A percentile compares a stretch with the other conserved stretches of the same genome.
phyloP scores from a whole-genome alignment of 169 alveolate genomes.

The Plasmodium adleri region DNA sequence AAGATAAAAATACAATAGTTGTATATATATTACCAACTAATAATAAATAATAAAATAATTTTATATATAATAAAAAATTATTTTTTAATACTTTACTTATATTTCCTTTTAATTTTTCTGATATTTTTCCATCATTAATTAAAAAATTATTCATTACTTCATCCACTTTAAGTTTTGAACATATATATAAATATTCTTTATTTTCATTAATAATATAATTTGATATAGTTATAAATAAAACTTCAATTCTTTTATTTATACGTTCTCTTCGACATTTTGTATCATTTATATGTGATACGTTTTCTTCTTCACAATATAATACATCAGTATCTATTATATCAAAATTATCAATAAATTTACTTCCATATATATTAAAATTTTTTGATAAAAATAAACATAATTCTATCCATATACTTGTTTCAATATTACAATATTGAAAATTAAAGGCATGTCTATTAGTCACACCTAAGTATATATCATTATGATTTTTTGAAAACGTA shows the following conservation, averaged over 20 bases:
- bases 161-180: conserved; percentile 51
- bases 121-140: conserved; percentile 55
- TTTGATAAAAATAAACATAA: conserved; percentile 57
- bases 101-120: conserved; percentile 56
- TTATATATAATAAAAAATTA: conserved; percentile 67
- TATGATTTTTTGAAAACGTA: background rate
- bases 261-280: conserved; percentile 63
- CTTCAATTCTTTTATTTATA: conserved; percentile 65
- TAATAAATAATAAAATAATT: conserved; percentile 71
- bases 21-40: conserved; percentile 71
- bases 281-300: conserved; percentile 54
- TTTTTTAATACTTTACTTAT: conserved; percentile 47
- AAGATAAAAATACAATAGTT: conserved; percentile 62
- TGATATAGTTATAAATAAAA: conserved; percentile 60
- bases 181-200: conserved; percentile 39
- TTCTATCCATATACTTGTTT: conserved; percentile 76
- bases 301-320: conserved; percentile 49
- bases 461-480: conserved; percentile 34
- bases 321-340: conserved; percentile 47
- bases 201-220: conserved; percentile 63
- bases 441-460: conserved; percentile 61
- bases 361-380: conserved; percentile 60
- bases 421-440: conserved; percentile 69
- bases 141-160: conserved; percentile 75
- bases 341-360: conserved; percentile 68